These are phyloP conservation scores for Trichomonas tenax DNA, from an alignment of 208 protist genomes.

Conservation along the genomic window DNA sequence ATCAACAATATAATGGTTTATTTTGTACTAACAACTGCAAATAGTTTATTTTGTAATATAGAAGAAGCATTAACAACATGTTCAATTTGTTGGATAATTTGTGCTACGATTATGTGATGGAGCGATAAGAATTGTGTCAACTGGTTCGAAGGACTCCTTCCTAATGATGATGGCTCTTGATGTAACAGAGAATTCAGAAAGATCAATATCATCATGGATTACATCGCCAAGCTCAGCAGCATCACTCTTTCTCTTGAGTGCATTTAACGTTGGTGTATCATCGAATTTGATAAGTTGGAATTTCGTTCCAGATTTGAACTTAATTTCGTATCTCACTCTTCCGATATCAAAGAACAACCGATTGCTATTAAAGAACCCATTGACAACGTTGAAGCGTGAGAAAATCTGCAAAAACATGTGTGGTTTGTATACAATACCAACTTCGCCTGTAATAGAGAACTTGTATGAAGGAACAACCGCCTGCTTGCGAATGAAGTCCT, in stretches of 20 bases:
- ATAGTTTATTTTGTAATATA: not conserved
- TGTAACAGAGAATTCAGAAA: not conserved
- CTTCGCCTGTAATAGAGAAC: not conserved
- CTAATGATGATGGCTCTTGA: not conserved
- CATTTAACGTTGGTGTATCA: not conserved
- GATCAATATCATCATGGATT: not conserved
- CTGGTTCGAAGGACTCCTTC: not conserved
- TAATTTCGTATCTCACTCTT: not conserved
- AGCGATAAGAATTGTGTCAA: not conserved
- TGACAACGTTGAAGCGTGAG: not conserved
- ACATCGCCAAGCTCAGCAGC: not conserved
- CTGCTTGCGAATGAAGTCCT: not conserved
- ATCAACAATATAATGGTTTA: too few relatives aligned
- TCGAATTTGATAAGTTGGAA: not conserved
- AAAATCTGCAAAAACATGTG: not conserved
- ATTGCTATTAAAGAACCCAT: not conserved
- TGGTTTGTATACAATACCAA: not conserved
- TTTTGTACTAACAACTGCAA: not conserved
- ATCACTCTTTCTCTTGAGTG: not conserved
- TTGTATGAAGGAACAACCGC: not conserved
- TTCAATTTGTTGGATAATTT: too few relatives aligned
- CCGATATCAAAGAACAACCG: not conserved
- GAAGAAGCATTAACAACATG: too few relatives aligned
- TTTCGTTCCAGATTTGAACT: not conserved
- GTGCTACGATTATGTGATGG: not conserved